Evolutionary conservation across 768 basidiomycete species (phyloP).

Genomic region (Xerocomellus amylosporus): DNA sequence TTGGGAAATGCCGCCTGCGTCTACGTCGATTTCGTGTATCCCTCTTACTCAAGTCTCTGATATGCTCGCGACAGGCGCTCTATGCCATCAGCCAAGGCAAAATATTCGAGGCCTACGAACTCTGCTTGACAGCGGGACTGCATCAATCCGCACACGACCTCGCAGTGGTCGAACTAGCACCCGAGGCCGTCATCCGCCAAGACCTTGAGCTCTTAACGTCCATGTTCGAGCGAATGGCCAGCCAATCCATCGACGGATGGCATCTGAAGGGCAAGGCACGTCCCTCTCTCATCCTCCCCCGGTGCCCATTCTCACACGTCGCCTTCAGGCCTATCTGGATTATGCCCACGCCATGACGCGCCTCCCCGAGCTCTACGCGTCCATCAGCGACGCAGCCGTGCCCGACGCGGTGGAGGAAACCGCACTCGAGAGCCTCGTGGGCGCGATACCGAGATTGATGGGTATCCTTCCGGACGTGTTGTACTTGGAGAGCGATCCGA

Average conservation of each 20-base stretch:
- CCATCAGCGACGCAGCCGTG: conserved; percentile 39
- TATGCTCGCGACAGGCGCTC: conserved; percentile 51
- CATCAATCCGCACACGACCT: conserved; percentile 78
- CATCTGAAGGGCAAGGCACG: conserved; percentile 76
- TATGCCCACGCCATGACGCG: conserved; percentile 64
- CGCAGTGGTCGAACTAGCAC: conserved; percentile 81
- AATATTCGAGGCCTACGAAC: conserved; percentile 71
- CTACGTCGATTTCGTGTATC: conserved; percentile 26
- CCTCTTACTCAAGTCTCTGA: background rate
- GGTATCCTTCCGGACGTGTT: conserved; percentile 67
- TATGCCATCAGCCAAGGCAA: conserved; percentile 59
- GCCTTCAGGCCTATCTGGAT: conserved; percentile 61
- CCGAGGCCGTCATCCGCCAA: conserved; percentile 72
- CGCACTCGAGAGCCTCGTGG: conserved; percentile 60
- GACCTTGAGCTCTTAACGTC: conserved; percentile 57
- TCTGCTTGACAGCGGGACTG: conserved; percentile 67
- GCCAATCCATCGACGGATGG: conserved; percentile 68
- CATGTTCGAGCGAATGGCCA: conserved; percentile 67
- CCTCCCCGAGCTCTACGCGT: conserved; percentile 53
- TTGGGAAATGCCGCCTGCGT: too few relatives aligned
- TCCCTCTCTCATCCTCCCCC: conserved; percentile 1
- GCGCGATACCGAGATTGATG: conserved; percentile 63
- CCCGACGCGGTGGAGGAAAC: conserved; percentile 46
- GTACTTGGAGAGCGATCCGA: conserved; percentile 51
- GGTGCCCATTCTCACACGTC: background rate